These are phyloP conservation scores for Bacterosira constricta DNA, from an alignment of 108 stramenopile species.

Conservation along the genomic window DNA sequence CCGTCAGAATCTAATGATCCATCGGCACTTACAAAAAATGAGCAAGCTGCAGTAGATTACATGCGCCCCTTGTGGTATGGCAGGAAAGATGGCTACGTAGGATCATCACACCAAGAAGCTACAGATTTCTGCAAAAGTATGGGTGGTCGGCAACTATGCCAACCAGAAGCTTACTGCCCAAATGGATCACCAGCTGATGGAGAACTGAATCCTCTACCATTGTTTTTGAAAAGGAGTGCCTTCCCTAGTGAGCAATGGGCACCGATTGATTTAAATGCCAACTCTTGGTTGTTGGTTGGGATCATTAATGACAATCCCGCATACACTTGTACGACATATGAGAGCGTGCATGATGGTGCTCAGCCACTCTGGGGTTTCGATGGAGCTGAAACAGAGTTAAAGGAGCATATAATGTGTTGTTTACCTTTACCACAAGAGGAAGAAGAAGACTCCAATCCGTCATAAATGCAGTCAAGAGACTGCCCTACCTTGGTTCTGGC, in stretches of 20 bases:
- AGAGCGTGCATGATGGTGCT: neutral
- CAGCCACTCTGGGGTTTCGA: neutral
- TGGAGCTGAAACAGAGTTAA: neutral
- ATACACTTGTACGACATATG: neutral
- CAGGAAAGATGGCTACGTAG: slow-evolving; percentile 8
- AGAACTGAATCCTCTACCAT: too few species aligned
- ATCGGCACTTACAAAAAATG: too few species aligned
- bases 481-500: too few species aligned
- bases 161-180: slow-evolving; percentile 8
- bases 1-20: too few species aligned
- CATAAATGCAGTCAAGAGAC: neutral
- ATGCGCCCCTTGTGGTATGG: too few species aligned
- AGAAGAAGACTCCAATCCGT: neutral
- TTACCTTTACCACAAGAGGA: neutral
- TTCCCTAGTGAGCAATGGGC: slow-evolving; percentile 10
- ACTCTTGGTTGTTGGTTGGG: slow-evolving; percentile 12
- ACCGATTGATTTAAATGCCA: neutral
- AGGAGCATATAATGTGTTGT: slow-evolving; percentile 17
- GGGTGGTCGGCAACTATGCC: slow-evolving; percentile 1
- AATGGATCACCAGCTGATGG: neutral
- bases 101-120: neutral
- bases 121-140: slow-evolving; percentile 4
- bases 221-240: neutral
- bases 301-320: neutral
- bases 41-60: too few species aligned